phyloP scores from a whole-genome alignment of 2,329 filamentous ascomycete genomes.

The Verticillium nubilum region DNA sequence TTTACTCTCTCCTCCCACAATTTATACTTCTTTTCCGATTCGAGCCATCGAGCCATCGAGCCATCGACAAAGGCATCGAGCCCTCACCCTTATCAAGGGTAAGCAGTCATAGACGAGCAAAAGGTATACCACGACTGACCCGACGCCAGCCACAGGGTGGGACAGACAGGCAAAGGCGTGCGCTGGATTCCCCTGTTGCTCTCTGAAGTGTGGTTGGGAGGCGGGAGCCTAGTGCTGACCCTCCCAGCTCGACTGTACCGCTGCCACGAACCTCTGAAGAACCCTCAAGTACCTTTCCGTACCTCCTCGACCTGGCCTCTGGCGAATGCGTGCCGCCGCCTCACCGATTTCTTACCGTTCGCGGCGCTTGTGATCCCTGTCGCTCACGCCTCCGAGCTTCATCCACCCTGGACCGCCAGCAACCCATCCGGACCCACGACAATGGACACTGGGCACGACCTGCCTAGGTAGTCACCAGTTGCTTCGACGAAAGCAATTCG shows the following conservation, averaged over 20 bases:
- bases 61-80: no score
- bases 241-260: neutral
- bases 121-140: neutral
- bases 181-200: no score
- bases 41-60: no score
- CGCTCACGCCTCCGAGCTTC: neutral
- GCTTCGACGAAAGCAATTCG: neutral
- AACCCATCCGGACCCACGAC: neutral
- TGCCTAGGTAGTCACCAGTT: neutral
- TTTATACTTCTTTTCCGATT: no score
- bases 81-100: no score
- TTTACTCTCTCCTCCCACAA: no score
- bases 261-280: neutral
- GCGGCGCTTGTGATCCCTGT: neutral
- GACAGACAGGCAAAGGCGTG: neutral
- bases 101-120: neutral
- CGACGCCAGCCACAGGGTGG: neutral
- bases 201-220: no score
- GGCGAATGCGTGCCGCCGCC: neutral
- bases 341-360: neutral
- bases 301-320: neutral
- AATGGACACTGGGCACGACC: neutral
- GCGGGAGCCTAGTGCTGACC: neutral
- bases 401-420: neutral
- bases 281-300: neutral